These are phyloP conservation scores for Colletotrichum acutatum DNA, from an alignment of 2,329 filamentous ascomycete species.

Conservation along the genomic window DNA sequence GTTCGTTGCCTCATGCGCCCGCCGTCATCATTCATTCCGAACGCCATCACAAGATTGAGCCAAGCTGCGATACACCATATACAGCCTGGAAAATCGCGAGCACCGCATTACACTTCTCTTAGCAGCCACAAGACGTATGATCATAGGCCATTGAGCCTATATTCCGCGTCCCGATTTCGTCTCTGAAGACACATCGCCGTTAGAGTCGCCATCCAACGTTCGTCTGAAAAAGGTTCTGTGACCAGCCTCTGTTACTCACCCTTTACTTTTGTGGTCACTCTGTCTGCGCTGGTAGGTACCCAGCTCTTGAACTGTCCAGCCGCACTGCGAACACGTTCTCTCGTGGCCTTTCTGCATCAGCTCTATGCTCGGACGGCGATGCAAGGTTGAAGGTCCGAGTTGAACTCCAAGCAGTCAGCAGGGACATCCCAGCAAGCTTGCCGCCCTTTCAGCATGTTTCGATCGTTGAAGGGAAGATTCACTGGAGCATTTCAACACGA, in stretches of 20 bases:
- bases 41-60: background rate
- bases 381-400: constrained; percentile 26
- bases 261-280: no score
- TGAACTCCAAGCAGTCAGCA: constrained; percentile 18
- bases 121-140: background rate
- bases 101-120: background rate
- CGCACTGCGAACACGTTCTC: background rate
- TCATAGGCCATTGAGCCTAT: background rate
- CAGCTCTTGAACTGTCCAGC: background rate
- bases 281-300: background rate
- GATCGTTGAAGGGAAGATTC: constrained; percentile 40
- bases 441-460: constrained; percentile 37
- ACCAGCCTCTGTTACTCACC: background rate
- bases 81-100: background rate
- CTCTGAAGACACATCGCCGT: background rate
- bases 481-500: constrained; percentile 35
- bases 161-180: background rate
- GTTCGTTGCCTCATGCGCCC: constrained; percentile 8
- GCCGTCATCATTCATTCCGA: background rate
- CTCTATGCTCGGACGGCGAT: constrained; percentile 21
- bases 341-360: constrained; percentile 10
- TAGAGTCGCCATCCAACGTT: background rate
- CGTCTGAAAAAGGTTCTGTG: background rate
- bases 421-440: constrained; percentile 9
- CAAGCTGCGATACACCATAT: background rate